Base-by-base conservation (phyloP, 352 stramenopile species). In the Globisporangium yorkense region DNA sequence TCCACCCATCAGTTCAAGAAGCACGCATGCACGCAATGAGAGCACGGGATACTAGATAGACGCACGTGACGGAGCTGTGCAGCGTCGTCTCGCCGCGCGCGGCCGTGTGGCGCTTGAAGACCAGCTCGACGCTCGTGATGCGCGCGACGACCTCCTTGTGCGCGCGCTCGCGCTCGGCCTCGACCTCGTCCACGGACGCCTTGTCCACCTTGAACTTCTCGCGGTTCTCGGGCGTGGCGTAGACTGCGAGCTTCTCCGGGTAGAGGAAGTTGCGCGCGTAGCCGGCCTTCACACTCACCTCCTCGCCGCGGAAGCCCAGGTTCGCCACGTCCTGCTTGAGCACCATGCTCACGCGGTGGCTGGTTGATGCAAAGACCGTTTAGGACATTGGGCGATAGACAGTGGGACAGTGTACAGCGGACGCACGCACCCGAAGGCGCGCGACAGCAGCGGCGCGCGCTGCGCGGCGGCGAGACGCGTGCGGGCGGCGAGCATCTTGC, bases 251-350 rank as follows among this genome's bases (percentile, higher is more conserved):
- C 71, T 98, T 97, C 62, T 97, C 71, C 6, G 94, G 94, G 64
- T 98, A 93, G 48, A 98, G 67, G 56, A 82, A 97, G 74, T 98
- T 98, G 52, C 94, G 89, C 39, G 93, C 93, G 70, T 95, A 98
- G 43, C 94, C 94, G 7, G 94, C 89, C 63, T 97, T 96, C 49
- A 98, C 93, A 31, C 72, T 84, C 48, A 98, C 77, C 46, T 98
- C 85, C 51, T 98, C 88, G 35, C 92, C 93, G 31, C 84, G 79
- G 73, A 94, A 96, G 49, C 88, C 85, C 51, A 96, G 74, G 54
- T 91, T 89, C 49, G 63, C 40, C 20, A 94, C 81, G 67, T 94
- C 85, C 64, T 93, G 69, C 73, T 91, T 92, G 40, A 94, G 74
- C 63, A 94, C 84, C 83, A 93, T 91, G 56, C 75, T 75, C 55